A percentile compares a stretch with the other conserved stretches of the same genome.
These are phyloP conservation scores for Alternaria triticimaculans DNA, from an alignment of 2,329 filamentous ascomycete genomes.

Conservation along the genomic window DNA sequence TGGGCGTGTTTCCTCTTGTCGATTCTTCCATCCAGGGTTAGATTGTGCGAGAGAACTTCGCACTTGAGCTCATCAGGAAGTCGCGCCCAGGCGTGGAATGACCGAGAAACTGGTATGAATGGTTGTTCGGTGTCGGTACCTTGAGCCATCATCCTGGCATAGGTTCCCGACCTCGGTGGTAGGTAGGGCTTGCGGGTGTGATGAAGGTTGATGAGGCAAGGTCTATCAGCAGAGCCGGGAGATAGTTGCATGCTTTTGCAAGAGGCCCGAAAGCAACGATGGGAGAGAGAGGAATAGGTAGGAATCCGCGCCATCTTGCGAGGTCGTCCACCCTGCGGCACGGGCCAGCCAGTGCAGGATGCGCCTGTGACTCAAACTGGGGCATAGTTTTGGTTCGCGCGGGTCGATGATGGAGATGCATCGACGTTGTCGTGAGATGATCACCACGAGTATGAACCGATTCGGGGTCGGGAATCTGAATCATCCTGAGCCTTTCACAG, in stretches of 20 bases:
- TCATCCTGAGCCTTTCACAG: not conserved
- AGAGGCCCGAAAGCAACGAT: not conserved
- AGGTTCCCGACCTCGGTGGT: not conserved
- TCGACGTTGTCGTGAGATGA: not conserved
- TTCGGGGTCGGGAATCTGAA: not conserved
- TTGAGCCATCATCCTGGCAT: not conserved
- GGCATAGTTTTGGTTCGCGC: not conserved
- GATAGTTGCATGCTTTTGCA: not conserved
- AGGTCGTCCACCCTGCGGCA: not conserved
- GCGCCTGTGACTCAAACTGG: not conserved
- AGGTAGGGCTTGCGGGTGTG: not conserved
- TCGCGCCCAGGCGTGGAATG: not conserved
- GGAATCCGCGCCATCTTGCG: not conserved
- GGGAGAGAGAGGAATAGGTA: not conserved
- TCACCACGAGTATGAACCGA: too few species aligned
- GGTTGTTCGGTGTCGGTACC: not conserved
- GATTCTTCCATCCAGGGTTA: not conserved
- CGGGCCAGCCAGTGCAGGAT: not conserved
- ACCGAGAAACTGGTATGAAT: not conserved
- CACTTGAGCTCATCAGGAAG: not conserved
- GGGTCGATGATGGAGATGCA: not conserved
- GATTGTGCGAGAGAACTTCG: not conserved
- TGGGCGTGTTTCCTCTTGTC: not conserved
- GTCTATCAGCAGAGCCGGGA: not conserved
- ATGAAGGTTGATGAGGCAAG: not conserved